Evolutionary conservation across 441 rosid genomes (phyloP).

Genomic region (Bocquillonia castaneifolia): DNA sequence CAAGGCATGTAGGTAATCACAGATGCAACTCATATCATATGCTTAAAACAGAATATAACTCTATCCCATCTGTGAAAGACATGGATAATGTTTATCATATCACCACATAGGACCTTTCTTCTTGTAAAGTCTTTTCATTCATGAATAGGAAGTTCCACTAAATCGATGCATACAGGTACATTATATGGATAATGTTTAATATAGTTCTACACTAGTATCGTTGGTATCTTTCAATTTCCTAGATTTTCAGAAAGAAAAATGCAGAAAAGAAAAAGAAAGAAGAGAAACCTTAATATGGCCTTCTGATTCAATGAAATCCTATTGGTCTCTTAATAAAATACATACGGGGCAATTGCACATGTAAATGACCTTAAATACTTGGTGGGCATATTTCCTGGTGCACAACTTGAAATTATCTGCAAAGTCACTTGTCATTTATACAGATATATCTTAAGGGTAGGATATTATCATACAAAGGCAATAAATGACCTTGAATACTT

Average conservation of each 20-base stretch:
- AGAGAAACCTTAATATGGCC: too few species aligned
- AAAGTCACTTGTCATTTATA: too few species aligned
- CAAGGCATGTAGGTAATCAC: not conserved
- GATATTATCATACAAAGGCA: too few species aligned
- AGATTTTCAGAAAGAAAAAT: not conserved
- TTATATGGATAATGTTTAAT: not conserved
- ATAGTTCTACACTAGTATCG: not conserved
- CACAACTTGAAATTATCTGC: too few species aligned
- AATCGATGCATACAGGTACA: not conserved
- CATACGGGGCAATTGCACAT: not conserved
- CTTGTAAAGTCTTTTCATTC: not conserved
- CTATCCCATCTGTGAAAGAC: not conserved
- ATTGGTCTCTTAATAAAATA: too few species aligned
- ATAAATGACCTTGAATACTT: not conserved
- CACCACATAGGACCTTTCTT: not conserved
- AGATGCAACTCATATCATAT: not conserved
- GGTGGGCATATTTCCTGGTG: not conserved
- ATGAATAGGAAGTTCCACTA: not conserved
- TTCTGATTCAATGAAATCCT: too few species aligned
- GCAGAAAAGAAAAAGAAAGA: not conserved
- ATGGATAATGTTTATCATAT: not conserved
- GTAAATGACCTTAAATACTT: not conserved
- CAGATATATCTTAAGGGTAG: too few species aligned
- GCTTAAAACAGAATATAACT: constrained; percentile 3
- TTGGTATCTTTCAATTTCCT: not conserved